Percentiles rank a stretch among this genome's conserved stretches.
Conservation (phyloP, 2,329 filamentous ascomycete species). For the Pseudogymnoascus sp. region DNA sequence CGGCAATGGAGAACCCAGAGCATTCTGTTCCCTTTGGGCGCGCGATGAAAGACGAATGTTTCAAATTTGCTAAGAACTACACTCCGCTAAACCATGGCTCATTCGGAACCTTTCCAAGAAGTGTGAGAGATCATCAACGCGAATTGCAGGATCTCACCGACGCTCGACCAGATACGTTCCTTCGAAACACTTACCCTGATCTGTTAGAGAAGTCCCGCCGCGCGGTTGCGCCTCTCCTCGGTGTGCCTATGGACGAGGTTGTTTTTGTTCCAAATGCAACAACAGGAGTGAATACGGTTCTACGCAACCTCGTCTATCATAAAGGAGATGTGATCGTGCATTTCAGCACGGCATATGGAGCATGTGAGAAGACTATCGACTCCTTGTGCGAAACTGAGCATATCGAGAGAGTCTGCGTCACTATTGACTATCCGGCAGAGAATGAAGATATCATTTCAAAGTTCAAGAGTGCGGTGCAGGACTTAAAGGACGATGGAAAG, state of each 20-base stretch:
- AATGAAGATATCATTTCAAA: conserved; percentile 56
- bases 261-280: conserved; percentile 80
- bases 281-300: conserved; percentile 65
- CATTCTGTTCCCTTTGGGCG: conserved; percentile 16
- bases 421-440: conserved; percentile 58
- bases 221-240: conserved; percentile 57
- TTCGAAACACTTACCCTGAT: conserved; percentile 56
- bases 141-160: conserved; percentile 57
- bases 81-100: conserved; percentile 45
- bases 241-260: conserved; percentile 54
- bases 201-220: conserved; percentile 56
- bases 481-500: conserved; percentile 46
- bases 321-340: conserved; percentile 61
- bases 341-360: conserved; percentile 72
- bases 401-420: conserved; percentile 34
- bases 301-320: conserved; percentile 64
- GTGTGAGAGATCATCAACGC: conserved; percentile 57
- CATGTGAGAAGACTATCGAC: conserved; percentile 64
- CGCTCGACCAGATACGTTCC: conserved; percentile 63
- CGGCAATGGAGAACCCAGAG: neutral
- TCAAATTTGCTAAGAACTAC: conserved; percentile 19
- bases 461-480: conserved; percentile 50
- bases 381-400: conserved; percentile 28
- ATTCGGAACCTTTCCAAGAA: conserved; percentile 65
- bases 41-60: conserved; percentile 18